phyloP scores from a whole-genome alignment of 1,284 basidiomycete species.

The Ustilago loliicola region DNA sequence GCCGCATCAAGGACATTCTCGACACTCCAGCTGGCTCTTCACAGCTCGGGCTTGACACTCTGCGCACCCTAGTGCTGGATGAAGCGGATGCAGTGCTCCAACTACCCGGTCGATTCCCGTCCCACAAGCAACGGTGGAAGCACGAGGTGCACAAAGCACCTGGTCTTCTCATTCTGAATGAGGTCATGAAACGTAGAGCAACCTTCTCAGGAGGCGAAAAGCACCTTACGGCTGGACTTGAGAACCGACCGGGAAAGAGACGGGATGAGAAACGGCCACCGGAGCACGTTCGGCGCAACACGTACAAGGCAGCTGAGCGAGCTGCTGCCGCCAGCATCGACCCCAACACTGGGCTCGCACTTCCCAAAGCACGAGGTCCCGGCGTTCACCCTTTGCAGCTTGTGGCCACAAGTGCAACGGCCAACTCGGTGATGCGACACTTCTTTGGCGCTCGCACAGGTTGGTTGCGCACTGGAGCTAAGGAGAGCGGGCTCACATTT shows the following conservation, averaged over 20 bases:
- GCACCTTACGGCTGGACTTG: conserved; percentile 59
- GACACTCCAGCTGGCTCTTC: conserved; percentile 43
- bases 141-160: conserved; percentile 63
- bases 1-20: conserved; percentile 61
- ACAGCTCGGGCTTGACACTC: conserved; percentile 59
- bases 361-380: conserved; percentile 32
- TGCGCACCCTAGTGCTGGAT: conserved; percentile 65
- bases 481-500: conserved; percentile 39
- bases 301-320: conserved; percentile 57
- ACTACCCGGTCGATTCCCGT: conserved; percentile 65
- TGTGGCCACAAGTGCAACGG: conserved; percentile 64
- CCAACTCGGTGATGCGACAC: conserved; percentile 68
- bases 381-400: conserved; percentile 64
- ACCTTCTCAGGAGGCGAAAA: conserved; percentile 64
- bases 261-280: conserved; percentile 56
- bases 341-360: conserved; percentile 29
- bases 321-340: conserved; percentile 10
- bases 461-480: conserved; percentile 65
- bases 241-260: conserved; percentile 46
- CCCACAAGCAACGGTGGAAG: conserved; percentile 63
- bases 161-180: conserved; percentile 60
- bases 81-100: conserved; percentile 67
- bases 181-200: conserved; percentile 57
- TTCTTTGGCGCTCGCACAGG: conserved; percentile 68
- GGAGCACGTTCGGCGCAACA: conserved; percentile 56